A percentile compares a stretch with the other conserved stretches of the same genome.
These are phyloP conservation scores for Pilobolus umbonatus DNA, from an alignment of 192 early-diverging fungal genomes.

Conservation along the genomic window DNA sequence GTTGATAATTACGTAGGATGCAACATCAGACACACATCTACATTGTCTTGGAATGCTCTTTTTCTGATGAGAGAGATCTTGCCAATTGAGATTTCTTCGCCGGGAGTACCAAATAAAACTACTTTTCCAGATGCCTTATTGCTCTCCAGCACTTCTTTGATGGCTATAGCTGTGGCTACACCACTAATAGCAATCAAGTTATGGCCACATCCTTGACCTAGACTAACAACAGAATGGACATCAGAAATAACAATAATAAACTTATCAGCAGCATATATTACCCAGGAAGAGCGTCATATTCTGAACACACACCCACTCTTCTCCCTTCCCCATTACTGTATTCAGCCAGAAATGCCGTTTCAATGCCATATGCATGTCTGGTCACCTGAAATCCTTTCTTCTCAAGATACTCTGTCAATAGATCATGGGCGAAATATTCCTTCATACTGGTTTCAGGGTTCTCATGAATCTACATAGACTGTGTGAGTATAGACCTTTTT, in stretches of 20 bases:
- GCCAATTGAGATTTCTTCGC: slow-evolving; percentile 66
- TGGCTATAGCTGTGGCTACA: slow-evolving; percentile 52
- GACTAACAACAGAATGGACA: slow-evolving; percentile 12
- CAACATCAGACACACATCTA: slow-evolving; percentile 75
- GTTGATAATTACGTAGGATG: slow-evolving; percentile 58
- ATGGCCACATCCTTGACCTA: slow-evolving; percentile 58
- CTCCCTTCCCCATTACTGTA: slow-evolving; percentile 44
- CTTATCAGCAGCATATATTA: neutral
- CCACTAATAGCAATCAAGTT: slow-evolving; percentile 67
- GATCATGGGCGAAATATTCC: slow-evolving; percentile 57
- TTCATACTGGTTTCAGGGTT: slow-evolving; percentile 52
- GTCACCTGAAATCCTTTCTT: slow-evolving; percentile 61
- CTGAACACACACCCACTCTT: slow-evolving; percentile 46
- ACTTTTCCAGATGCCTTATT: slow-evolving; percentile 49
- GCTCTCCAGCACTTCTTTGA: slow-evolving; percentile 37
- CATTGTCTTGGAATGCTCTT: slow-evolving; percentile 62
- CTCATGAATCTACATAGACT: slow-evolving; percentile 41
- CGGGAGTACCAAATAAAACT: slow-evolving; percentile 72
- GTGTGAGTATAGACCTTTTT: neutral
- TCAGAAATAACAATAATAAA: no score
- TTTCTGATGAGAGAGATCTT: slow-evolving; percentile 66
- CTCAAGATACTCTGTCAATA: slow-evolving; percentile 63
- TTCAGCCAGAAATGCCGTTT: slow-evolving; percentile 74
- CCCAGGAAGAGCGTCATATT: slow-evolving; percentile 70
- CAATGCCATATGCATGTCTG: slow-evolving; percentile 54